Conservation (phyloP, 164 flowering plant species). For the Sedum album region DNA sequence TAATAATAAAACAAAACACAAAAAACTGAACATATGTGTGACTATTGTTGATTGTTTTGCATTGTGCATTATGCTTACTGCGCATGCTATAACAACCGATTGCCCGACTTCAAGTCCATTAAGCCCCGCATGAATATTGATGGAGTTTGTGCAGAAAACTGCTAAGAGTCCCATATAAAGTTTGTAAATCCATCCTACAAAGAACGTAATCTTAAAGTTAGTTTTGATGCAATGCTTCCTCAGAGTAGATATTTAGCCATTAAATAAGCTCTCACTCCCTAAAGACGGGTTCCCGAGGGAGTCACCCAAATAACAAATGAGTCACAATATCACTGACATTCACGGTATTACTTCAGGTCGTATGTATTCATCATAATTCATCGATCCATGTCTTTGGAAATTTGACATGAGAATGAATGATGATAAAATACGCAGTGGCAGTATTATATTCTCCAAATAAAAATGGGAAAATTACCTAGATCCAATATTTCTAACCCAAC, state of each 20-base stretch:
- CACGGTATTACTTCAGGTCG: no score
- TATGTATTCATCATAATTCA: no score
- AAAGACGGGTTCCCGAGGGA: not conserved
- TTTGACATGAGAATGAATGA: no score
- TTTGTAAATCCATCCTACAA: slow-evolving; percentile 77
- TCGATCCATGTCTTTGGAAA: no score
- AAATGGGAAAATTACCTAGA: slow-evolving; percentile 42
- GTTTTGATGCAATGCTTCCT: not conserved
- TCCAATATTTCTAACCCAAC: slow-evolving; percentile 68
- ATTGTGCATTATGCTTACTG: slow-evolving; percentile 47
- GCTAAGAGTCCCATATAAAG: slow-evolving; percentile 88
- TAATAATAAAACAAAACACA: not conserved
- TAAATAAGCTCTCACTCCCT: not conserved
- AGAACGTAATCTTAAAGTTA: slow-evolving; percentile 3
- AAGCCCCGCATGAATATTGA: slow-evolving; percentile 95
- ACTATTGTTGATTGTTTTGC: not conserved
- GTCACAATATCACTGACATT: no score
- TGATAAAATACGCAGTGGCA: no score
- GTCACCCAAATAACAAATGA: not conserved
- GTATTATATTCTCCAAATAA: no score
- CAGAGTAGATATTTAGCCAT: not conserved
- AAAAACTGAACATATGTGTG: not conserved
- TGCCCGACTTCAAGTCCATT: slow-evolving; percentile 99
- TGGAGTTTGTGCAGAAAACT: slow-evolving; percentile 94
- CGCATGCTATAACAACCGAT: slow-evolving; percentile 82